Evolutionary conservation across 257 asterid species (phyloP).

Genomic region (Coffea eugenioides): DNA sequence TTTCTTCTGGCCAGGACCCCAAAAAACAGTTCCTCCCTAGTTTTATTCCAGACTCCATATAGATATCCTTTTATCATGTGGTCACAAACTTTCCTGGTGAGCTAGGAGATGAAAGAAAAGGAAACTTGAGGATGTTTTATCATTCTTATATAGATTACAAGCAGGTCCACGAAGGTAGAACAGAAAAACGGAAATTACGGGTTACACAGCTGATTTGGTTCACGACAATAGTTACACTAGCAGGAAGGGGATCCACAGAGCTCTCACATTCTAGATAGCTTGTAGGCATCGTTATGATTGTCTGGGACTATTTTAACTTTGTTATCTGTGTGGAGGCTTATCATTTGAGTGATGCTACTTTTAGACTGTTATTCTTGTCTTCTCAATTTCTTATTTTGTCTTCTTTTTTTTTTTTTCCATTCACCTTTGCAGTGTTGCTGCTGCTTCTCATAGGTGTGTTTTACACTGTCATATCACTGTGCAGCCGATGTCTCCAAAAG

Average conservation of each 20-base stretch:
- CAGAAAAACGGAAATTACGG: neutral
- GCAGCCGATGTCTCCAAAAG: constrained; percentile 13
- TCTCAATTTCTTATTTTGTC: neutral
- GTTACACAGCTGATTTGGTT: neutral
- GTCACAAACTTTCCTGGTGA: neutral
- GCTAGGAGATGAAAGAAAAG: neutral
- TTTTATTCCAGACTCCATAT: neutral
- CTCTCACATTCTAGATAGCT: constrained; percentile 1
- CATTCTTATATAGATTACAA: neutral
- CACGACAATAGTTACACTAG: neutral
- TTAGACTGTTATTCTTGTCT: neutral
- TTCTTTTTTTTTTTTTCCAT: neutral
- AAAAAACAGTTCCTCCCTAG: neutral
- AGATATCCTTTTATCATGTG: neutral
- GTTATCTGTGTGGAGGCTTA: too few species aligned
- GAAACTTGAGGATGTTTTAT: neutral
- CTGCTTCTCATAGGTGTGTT: constrained; percentile 16
- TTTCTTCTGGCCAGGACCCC: neutral
- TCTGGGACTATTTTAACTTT: neutral
- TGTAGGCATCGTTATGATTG: neutral
- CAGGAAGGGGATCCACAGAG: neutral
- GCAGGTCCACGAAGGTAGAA: neutral
- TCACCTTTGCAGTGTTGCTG: constrained; percentile 24
- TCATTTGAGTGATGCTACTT: neutral
- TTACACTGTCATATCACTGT: constrained; percentile 8